Evolutionary conservation across 140 eudicot species (phyloP), one percentile per base, ranked within the genome.

Genomic region (Flaveria floridana): DNA sequence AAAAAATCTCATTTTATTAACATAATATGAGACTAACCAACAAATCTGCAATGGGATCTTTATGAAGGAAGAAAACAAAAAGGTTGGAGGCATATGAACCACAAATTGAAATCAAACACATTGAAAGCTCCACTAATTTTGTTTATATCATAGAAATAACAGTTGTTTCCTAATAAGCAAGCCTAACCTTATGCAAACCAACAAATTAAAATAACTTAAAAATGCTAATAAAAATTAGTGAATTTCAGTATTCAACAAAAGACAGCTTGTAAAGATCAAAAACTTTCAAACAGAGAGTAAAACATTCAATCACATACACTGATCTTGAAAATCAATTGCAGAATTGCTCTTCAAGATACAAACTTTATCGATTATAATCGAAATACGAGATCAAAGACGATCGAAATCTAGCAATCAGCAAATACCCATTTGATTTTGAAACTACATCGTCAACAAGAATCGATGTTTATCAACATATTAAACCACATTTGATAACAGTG

Each of bases 81-180:
- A 26, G 55, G 59, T 57, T 44, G 72, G 64, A 20, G 42, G 30
- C 11, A 7, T 75, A 39, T 57, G 68, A 42, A 57, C 64, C 63
- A 65, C 37, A 47, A 26, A 18, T 19, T n/a, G 14, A n/a, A 13
- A 41, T 34, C 41, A 34, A 34, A 34, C 41, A 34, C 41, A 34
- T 34, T 72, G 74, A 79, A 72, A 79, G 82, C 74, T 52, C 52
- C 59, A 63, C 72, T 52, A 61, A 63, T 10, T 11, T 63, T 75
- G 13, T 42, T 48, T 71, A 8, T 53, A 63, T 2, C 47, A 23
- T 76, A 37, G 30, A 64, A 50, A 30, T 42, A 20, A 41, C 13
- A 8, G 37, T 19, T 61, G 12, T 4, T 34, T 34, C 68, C 41
- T 62, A 19, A 34, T 75, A 75, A 46, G 78, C 72, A 78, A 19